Evolutionary conservation across 768 basidiomycete genomes (phyloP).

Genomic region (Boletus vermiculosoides): DNA sequence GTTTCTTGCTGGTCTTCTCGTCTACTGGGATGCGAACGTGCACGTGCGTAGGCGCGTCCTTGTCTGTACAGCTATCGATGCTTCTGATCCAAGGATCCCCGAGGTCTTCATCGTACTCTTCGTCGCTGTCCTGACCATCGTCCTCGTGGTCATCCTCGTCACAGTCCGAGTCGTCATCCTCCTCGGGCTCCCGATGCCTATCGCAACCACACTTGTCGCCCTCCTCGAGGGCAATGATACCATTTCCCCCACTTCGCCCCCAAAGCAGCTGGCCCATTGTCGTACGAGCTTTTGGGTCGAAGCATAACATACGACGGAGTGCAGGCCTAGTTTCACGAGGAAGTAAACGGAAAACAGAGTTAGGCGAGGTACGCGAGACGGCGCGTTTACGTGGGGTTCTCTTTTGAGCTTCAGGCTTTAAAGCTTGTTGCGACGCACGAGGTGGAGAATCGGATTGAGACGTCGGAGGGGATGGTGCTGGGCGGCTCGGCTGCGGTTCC

Average conservation of each 20-base stretch:
- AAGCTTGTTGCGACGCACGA: conserved; percentile 16
- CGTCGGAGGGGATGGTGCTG: conserved; percentile 24
- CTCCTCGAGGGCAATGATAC: conserved; percentile 49
- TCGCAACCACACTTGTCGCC: conserved; percentile 67
- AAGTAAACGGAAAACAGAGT: conserved; percentile 94
- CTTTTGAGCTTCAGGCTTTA: conserved; percentile 48
- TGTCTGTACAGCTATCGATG: conserved; percentile 65
- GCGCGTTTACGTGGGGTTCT: conserved; percentile 20
- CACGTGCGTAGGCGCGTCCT: conserved; percentile 50
- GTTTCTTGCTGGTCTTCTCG: conserved; percentile 70
- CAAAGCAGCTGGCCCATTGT: conserved; percentile 90
- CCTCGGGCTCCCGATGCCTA: conserved; percentile 26
- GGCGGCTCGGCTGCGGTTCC: conserved; percentile 23
- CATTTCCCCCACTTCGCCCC: conserved; percentile 71
- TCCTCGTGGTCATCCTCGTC: conserved; percentile 39
- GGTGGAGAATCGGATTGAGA: conserved; percentile 11
- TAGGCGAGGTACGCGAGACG: conserved; percentile 37
- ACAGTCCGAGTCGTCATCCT: conserved; percentile 34
- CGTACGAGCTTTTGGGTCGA: conserved; percentile 86
- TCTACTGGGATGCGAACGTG: conserved; percentile 76
- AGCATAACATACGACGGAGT: conserved; percentile 89
- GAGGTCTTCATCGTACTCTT: conserved; percentile 63
- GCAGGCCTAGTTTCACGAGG: conserved; percentile 91
- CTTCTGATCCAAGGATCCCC: conserved; percentile 87
- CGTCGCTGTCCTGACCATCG: conserved; percentile 14